These are phyloP conservation scores for Alternaria angustiovoidea DNA, from an alignment of 2,329 filamentous ascomycete genomes.

Conservation along the genomic window DNA sequence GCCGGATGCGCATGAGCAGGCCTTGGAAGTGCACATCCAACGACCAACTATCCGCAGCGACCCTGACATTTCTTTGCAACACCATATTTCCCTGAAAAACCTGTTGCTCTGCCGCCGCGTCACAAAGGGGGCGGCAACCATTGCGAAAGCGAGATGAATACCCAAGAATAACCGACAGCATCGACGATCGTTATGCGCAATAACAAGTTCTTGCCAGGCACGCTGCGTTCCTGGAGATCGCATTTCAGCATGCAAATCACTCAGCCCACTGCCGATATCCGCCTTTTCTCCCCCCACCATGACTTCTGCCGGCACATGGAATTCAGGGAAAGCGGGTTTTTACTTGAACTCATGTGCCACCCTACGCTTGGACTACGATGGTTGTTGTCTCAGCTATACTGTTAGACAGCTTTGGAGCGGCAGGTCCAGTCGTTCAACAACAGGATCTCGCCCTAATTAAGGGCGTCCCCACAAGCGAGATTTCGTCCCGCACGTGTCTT, in stretches of 20 bases:
- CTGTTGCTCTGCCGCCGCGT: conserved; percentile 4
- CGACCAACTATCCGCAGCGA: not conserved
- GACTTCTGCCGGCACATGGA: conserved; percentile 6
- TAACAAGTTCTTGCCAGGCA: conserved; percentile 17
- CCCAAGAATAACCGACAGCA: conserved; percentile 1
- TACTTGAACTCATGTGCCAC: not conserved
- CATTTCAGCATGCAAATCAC: conserved; percentile 12
- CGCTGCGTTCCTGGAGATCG: conserved; percentile 9
- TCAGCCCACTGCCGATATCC: conserved; percentile 7
- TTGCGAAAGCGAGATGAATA: not conserved
- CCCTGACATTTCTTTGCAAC: not conserved
- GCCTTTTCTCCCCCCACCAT: not conserved
- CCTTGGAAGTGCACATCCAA: not conserved
- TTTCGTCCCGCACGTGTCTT: not conserved
- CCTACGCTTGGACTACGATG: not conserved
- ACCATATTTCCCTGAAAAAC: conserved; percentile 2
- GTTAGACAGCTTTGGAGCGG: conserved; percentile 4
- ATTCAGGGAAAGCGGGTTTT: not conserved
- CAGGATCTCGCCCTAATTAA: not conserved
- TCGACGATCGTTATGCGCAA: conserved; percentile 11
- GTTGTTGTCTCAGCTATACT: not conserved
- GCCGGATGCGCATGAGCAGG: conserved; percentile 10
- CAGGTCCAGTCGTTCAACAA: conserved; percentile 1
- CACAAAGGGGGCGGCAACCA: conserved; percentile 5
- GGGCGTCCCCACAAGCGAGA: not conserved